A percentile compares a stretch with the other conserved stretches of the same genome.
Evolutionary conservation across 768 basidiomycete species (phyloP).

Genomic region (Piloderma croceum): DNA sequence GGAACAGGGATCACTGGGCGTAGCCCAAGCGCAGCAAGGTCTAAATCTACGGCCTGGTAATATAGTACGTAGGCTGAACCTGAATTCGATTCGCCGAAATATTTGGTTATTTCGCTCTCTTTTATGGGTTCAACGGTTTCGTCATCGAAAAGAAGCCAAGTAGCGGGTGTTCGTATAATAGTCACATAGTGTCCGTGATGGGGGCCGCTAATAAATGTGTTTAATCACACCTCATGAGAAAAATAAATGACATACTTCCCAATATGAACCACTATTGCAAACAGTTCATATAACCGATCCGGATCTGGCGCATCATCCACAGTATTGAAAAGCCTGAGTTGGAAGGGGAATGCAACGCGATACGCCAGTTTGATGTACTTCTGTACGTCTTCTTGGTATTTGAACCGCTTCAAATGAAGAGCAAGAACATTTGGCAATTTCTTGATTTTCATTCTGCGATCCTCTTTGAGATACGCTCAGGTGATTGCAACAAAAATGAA

Average conservation of each 20-base stretch:
- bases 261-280: conserved; percentile 98
- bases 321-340: conserved; percentile 94
- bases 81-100: conserved; percentile 85
- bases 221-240: conserved; percentile 11
- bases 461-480: conserved; percentile 6
- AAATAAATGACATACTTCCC: conserved; percentile 68
- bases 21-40: conserved; percentile 66
- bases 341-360: conserved; percentile 93
- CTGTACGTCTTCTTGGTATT: conserved; percentile 89
- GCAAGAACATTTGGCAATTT: conserved; percentile 92
- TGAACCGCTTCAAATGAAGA: conserved; percentile 96
- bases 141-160: conserved; percentile 95
- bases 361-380: conserved; percentile 94
- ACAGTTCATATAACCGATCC: conserved; percentile 89
- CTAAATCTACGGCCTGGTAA: conserved; percentile 90
- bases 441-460: conserved; percentile 94
- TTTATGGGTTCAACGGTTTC: conserved; percentile 84
- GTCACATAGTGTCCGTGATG: conserved; percentile 98
- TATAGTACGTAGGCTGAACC: conserved; percentile 96
- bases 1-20: conserved; percentile 27
- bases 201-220: conserved; percentile 62
- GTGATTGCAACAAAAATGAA: background rate
- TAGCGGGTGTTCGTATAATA: conserved; percentile 77
- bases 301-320: conserved; percentile 89
- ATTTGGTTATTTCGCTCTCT: conserved; percentile 86